Percentiles rank a stretch among this genome's conserved stretches.
phyloP scores from a whole-genome alignment of 1,284 basidiomycete genomes.

The Apiotrichum domesticum region DNA sequence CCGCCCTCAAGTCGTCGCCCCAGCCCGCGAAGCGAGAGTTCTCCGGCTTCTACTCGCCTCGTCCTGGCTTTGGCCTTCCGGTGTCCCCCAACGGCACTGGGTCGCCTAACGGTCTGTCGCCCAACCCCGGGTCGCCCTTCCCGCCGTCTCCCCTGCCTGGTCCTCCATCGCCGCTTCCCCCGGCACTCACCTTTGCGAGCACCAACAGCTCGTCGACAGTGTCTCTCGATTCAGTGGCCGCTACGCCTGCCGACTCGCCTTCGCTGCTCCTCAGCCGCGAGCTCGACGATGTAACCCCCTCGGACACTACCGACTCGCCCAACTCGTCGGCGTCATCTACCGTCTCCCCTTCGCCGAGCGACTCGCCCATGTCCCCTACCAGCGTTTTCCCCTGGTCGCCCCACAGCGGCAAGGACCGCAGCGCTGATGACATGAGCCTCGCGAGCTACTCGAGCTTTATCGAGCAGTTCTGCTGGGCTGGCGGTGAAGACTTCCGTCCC shows the following conservation, averaged over 20 bases:
- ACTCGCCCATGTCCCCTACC: constrained; percentile 27
- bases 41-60: constrained; percentile 40
- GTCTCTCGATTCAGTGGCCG: constrained; percentile 3
- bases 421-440: constrained; percentile 21
- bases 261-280: not conserved
- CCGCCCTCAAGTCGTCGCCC: constrained; percentile 46
- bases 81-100: not conserved
- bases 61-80: constrained; percentile 18
- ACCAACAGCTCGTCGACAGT: constrained; percentile 11
- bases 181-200: constrained; percentile 5
- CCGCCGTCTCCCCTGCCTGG: not conserved
- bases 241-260: constrained; percentile 17
- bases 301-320: constrained; percentile 21
- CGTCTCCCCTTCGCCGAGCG: constrained; percentile 6
- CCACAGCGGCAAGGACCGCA: constrained; percentile 15
- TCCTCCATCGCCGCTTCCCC: constrained; percentile 6
- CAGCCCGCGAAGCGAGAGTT: constrained; percentile 2
- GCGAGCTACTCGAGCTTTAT: constrained; percentile 42
- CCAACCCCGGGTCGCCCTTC: not conserved
- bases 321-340: constrained; percentile 30
- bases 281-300: not conserved
- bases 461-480: constrained; percentile 38
- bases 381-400: constrained; percentile 33
- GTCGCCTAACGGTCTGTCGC: constrained; percentile 1
- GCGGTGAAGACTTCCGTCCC: not conserved